Conservation (phyloP, 1,284 basidiomycete genomes). For the Cerrena zonata region DNA sequence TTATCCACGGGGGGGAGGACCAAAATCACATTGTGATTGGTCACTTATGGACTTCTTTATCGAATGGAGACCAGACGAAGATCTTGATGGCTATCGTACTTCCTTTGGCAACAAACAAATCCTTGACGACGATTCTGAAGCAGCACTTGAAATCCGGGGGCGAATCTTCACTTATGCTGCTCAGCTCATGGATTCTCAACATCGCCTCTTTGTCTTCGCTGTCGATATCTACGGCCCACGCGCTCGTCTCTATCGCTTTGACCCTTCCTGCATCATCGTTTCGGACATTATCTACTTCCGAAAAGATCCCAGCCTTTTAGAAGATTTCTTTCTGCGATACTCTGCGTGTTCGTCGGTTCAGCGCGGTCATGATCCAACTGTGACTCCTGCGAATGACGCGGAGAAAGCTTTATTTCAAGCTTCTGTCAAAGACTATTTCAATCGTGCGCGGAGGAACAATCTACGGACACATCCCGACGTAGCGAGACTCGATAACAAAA, state of each 20-base stretch:
- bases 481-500: neutral
- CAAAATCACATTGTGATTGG: too few relatives aligned
- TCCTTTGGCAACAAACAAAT: too few relatives aligned
- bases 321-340: neutral
- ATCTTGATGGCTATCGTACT: neutral
- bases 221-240: neutral
- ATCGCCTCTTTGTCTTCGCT: neutral
- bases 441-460: neutral
- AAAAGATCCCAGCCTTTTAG: neutral
- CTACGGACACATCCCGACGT: neutral
- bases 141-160: neutral
- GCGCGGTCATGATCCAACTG: neutral
- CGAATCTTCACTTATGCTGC: neutral
- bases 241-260: neutral
- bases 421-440: neutral
- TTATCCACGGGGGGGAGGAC: too few relatives aligned
- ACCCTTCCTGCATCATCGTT: neutral
- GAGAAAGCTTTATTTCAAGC: neutral
- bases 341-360: neutral
- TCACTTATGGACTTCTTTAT: neutral
- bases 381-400: neutral
- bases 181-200: neutral
- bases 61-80: neutral
- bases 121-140: neutral
- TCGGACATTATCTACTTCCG: neutral